Base-by-base conservation (phyloP, 164 flowering plant species). In the Vitis vinifera region DNA sequence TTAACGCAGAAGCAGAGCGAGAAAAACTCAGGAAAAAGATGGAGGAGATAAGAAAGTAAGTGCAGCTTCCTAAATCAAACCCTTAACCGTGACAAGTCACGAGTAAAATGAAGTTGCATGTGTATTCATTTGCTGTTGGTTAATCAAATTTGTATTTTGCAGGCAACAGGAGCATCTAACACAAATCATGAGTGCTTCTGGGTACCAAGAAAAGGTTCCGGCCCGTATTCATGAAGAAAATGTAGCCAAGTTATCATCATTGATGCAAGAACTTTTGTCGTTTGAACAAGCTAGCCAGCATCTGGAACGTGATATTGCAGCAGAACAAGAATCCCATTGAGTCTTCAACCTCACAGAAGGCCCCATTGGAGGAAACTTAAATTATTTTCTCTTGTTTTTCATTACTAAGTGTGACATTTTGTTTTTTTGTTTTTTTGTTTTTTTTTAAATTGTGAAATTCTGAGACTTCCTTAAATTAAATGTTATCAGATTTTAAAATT, bases 161-260 rank as follows among this genome's bases (percentile, higher is more conserved):
- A 94, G 99, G 86, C 96, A 92, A 78, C 75, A 74, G 13, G 92
- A 88, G 51, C 79, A 57, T 68, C 84, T 92, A 55, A 53, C 53
- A 53, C 80, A 84, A 78, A 85, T 65, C 69, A 90, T 87, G 86
- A 80, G 73, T 61, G 85, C 82, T 27, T 57, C 88, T 27, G 93
- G 96, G 6, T 94, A 95, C 59, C 74, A 75, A 71, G 89, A 91
- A 72, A 95, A 93, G 76, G 96, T 90, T 56, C 90, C 89, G 1
- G 8, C 74, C 0, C 81, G 78, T 19, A 77, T 93, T 16, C 94
- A 83, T 8, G 87, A 88, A 53, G 91, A 84, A 1, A 84, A 93
- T 66, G 74, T 65, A 7, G 77, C 75, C 0, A 93, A 90, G 80
- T 82, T 89, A 27, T 73, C 73, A 0, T 78, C 84, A 49, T 84